A percentile compares a stretch with the other conserved stretches of the same genome.
phyloP scores from a whole-genome alignment of 768 basidiomycete species.

The Chiua virens region DNA sequence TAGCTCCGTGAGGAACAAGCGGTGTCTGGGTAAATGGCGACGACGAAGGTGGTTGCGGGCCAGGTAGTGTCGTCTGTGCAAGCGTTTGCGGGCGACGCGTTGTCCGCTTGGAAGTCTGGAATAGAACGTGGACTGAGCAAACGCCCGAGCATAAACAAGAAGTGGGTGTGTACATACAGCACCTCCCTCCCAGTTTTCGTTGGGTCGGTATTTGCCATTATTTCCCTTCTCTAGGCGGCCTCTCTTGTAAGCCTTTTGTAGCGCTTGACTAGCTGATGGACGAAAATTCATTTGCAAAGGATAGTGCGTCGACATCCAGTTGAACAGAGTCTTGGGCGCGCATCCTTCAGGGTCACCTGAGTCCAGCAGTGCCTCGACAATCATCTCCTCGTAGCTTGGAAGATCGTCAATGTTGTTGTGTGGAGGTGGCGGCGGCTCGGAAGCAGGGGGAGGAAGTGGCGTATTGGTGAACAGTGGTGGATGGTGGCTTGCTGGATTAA shows the following conservation, averaged over 20 bases:
- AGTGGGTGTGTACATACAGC: slow-evolving; percentile 49
- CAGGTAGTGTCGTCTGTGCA: slow-evolving; percentile 29
- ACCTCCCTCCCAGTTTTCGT: slow-evolving; percentile 78
- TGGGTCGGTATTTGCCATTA: slow-evolving; percentile 75
- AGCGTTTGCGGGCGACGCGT: slow-evolving; percentile 75
- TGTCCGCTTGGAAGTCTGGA: slow-evolving; percentile 70
- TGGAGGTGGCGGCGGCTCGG: slow-evolving; percentile 26
- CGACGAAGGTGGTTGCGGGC: slow-evolving; percentile 26
- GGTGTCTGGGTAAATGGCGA: slow-evolving; percentile 67
- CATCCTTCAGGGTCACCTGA: slow-evolving; percentile 70
- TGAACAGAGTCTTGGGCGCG: slow-evolving; percentile 80
- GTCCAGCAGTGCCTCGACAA: slow-evolving; percentile 73
- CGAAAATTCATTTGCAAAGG: slow-evolving; percentile 88
- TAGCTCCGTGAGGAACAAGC: slow-evolving; percentile 30
- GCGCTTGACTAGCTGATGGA: slow-evolving; percentile 84
- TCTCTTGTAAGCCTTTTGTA: slow-evolving; percentile 83
- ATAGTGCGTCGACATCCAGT: slow-evolving; percentile 81
- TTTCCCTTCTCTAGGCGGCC: slow-evolving; percentile 76
- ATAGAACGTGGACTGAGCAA: slow-evolving; percentile 6
- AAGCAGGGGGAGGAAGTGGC: slow-evolving; percentile 30
- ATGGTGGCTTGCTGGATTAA: slow-evolving; percentile 27
- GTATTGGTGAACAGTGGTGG: slow-evolving; percentile 37
- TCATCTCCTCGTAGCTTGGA: slow-evolving; percentile 92
- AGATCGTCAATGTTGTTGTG: slow-evolving; percentile 48
- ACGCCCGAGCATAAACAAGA: not conserved